phyloP scores from a whole-genome alignment of 768 basidiomycete genomes.

The Leucocoprinus sp. region DNA sequence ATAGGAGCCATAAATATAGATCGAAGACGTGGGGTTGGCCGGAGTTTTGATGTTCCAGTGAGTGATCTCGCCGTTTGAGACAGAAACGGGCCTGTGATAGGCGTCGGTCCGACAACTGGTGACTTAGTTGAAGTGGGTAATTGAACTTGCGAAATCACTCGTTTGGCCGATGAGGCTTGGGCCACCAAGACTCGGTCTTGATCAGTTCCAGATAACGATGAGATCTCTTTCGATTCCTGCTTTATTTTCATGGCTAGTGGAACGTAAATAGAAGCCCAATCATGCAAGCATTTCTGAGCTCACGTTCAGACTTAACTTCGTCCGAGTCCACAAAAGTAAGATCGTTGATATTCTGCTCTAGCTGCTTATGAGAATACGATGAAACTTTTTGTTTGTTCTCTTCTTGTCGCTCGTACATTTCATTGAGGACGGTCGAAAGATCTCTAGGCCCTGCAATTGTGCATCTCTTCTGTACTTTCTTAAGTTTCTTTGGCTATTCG shows the following conservation, averaged over 20 bases:
- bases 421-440: neutral
- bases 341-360: slow-evolving; percentile 6
- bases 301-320: neutral
- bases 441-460: neutral
- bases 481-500: neutral
- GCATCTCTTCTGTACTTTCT: neutral
- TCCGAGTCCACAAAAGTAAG: slow-evolving; percentile 7
- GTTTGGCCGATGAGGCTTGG: neutral
- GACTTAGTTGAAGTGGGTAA: neutral
- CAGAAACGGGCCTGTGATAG: neutral
- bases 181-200: neutral
- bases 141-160: neutral
- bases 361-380: neutral
- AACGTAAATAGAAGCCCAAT: neutral
- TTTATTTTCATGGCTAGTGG: neutral
- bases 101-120: neutral
- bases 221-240: neutral
- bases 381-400: neutral
- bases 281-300: too few relatives aligned
- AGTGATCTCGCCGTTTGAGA: neutral
- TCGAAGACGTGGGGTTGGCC: neutral
- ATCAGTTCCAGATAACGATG: neutral
- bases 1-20: neutral
- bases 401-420: neutral
- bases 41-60: neutral